A percentile compares a stretch with the other conserved stretches of the same genome.
phyloP scores from a whole-genome alignment of 225 moss, liverwort and hornwort species.

The Marchantia polymorpha region DNA sequence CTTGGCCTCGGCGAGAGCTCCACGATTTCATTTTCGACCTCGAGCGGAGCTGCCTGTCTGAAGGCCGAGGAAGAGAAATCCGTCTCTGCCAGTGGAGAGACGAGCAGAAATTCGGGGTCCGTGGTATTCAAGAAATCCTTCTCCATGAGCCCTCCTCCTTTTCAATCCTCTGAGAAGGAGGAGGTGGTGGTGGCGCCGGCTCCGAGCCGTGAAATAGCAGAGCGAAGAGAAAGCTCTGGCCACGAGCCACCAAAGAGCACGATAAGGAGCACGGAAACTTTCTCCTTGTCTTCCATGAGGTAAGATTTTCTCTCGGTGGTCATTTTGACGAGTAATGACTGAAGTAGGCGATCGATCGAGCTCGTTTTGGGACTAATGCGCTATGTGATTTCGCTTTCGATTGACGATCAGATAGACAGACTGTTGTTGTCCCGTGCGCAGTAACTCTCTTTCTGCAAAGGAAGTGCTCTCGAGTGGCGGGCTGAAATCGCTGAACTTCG shows the following conservation, averaged over 20 bases:
- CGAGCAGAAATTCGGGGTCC: no score
- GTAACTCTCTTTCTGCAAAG: constrained; percentile 28
- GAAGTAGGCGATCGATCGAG: background rate
- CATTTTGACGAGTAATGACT: background rate
- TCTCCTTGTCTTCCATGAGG: constrained; percentile 30
- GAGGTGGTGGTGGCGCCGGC: no score
- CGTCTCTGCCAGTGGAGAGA: background rate
- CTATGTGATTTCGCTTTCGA: background rate
- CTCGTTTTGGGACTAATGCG: background rate
- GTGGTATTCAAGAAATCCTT: no score
- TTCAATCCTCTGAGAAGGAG: no score
- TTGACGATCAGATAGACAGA: background rate
- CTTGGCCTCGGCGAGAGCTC: background rate
- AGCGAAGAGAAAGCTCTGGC: background rate
- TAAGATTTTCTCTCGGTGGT: background rate
- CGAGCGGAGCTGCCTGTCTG: background rate
- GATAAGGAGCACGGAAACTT: background rate
- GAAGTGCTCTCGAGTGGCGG: constrained; percentile 25
- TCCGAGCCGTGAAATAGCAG: background rate
- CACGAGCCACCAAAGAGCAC: background rate
- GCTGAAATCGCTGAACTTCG: constrained; percentile 6
- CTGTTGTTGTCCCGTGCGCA: constrained; percentile 10
- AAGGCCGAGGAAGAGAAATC: background rate
- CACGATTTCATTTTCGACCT: no score
- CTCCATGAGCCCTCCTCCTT: background rate